These are phyloP conservation scores for Erigeron philadelphicus DNA, from an alignment of 140 eudicot species.

Conservation along the genomic window DNA sequence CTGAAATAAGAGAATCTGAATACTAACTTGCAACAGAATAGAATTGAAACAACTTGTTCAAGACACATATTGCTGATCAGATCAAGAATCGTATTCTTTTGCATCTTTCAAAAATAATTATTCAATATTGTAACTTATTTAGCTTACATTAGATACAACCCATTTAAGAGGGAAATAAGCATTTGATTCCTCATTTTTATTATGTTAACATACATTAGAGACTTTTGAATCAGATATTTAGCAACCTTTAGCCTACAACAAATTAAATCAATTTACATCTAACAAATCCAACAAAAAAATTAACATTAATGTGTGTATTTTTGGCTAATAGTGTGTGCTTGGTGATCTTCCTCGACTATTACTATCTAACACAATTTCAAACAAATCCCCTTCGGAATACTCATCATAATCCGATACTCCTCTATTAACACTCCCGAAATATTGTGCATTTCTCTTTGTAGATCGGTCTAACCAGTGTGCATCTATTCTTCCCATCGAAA, in stretches of 20 bases:
- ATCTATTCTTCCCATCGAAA: slow-evolving; percentile 91
- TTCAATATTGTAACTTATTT: no score
- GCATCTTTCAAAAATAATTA: no score
- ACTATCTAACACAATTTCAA: slow-evolving; percentile 75
- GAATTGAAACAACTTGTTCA: background rate
- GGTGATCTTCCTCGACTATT: slow-evolving; percentile 63
- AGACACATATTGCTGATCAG: background rate
- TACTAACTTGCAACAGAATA: slow-evolving; percentile 12
- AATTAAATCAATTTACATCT: slow-evolving; percentile 30
- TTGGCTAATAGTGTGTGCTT: slow-evolving; percentile 27
- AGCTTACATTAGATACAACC: no score
- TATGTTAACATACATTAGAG: slow-evolving; percentile 2
- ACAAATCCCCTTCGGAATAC: slow-evolving; percentile 81
- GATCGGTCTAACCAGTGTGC: slow-evolving; percentile 72
- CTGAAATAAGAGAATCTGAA: background rate
- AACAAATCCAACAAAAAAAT: background rate
- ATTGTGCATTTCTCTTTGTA: slow-evolving; percentile 36
- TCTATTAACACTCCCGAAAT: slow-evolving; percentile 40
- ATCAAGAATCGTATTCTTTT: background rate
- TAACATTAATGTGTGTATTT: background rate
- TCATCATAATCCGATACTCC: slow-evolving; percentile 51
- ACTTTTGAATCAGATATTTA: background rate
- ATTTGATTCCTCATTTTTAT: background rate
- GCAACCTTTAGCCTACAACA: slow-evolving; percentile 26
- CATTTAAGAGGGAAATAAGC: background rate